Percentiles rank a stretch among this genome's conserved stretches.
phyloP scores from a whole-genome alignment of 2,329 filamentous ascomycete genomes.

The Fusarium mundagurra region DNA sequence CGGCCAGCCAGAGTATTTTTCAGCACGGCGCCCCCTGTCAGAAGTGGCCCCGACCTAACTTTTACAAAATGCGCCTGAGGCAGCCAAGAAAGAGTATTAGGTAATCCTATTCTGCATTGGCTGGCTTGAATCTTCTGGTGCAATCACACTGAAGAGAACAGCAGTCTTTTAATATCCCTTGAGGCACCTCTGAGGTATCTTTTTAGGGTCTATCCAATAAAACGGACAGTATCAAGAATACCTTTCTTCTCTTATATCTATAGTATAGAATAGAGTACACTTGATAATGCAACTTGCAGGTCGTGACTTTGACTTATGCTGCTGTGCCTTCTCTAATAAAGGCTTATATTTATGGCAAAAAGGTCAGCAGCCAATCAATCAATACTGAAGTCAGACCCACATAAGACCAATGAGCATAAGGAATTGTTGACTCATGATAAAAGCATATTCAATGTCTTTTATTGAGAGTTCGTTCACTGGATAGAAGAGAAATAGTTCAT shows the following conservation, averaged over 20 bases:
- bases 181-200: background rate
- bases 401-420: background rate
- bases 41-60: conserved; percentile 39
- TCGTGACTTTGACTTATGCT: background rate
- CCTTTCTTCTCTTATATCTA: background rate
- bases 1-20: conserved; percentile 54
- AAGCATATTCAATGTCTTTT: background rate
- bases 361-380: background rate
- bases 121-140: background rate
- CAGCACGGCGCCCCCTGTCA: conserved; percentile 53
- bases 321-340: background rate
- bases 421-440: background rate
- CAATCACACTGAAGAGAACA: background rate
- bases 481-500: background rate
- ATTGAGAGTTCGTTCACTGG: background rate
- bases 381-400: background rate
- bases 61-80: conserved; percentile 37
- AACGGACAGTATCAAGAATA: background rate
- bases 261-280: background rate
- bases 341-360: background rate
- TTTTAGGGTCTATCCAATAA: background rate
- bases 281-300: background rate
- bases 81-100: conserved; percentile 24
- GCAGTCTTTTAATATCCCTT: background rate
- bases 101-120: conserved; percentile 19